Evolutionary conservation across 2,329 filamentous ascomycete genomes (phyloP).

Genomic region (Aureobasidium sp.): DNA sequence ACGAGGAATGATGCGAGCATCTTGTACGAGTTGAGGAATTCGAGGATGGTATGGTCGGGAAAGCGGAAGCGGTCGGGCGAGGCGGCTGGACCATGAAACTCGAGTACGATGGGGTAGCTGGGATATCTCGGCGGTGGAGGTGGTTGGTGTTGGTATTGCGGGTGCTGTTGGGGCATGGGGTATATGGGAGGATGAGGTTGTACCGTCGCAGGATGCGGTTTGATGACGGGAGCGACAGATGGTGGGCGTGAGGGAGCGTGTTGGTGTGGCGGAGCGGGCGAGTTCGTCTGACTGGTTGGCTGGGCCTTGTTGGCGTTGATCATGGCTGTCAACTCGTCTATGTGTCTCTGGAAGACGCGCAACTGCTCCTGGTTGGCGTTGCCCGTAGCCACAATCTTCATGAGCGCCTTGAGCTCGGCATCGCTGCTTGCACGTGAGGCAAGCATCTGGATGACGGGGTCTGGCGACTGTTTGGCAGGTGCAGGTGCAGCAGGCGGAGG

Average conservation of each 20-base stretch:
- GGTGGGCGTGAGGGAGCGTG: neutral
- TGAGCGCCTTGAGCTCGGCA: slow-evolving; percentile 62
- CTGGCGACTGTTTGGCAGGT: slow-evolving; percentile 31
- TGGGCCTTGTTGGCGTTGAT: slow-evolving; percentile 32
- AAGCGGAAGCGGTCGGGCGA: slow-evolving; percentile 69
- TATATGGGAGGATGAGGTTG: neutral
- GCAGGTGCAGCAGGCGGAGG: slow-evolving; percentile 15
- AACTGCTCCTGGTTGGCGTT: slow-evolving; percentile 63
- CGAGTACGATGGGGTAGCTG: slow-evolving; percentile 58
- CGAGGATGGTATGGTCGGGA: slow-evolving; percentile 67
- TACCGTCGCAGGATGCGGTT: neutral
- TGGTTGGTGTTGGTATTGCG: neutral
- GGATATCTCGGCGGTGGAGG: slow-evolving; percentile 42
- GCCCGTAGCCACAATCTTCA: slow-evolving; percentile 74
- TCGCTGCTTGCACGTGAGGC: slow-evolving; percentile 68
- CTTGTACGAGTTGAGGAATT: slow-evolving; percentile 46
- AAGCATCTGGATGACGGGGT: slow-evolving; percentile 72
- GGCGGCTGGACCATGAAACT: slow-evolving; percentile 48
- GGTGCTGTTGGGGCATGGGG: neutral
- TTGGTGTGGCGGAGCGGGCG: slow-evolving; percentile 1
- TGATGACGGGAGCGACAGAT: slow-evolving; percentile 1
- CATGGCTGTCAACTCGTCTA: slow-evolving; percentile 62
- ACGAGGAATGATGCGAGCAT: slow-evolving; percentile 70
- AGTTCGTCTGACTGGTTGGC: slow-evolving; percentile 15
- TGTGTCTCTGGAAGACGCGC: slow-evolving; percentile 68